phyloP scores from a whole-genome alignment of 108 stramenopile genomes.

The Skeletonema menzelii region DNA sequence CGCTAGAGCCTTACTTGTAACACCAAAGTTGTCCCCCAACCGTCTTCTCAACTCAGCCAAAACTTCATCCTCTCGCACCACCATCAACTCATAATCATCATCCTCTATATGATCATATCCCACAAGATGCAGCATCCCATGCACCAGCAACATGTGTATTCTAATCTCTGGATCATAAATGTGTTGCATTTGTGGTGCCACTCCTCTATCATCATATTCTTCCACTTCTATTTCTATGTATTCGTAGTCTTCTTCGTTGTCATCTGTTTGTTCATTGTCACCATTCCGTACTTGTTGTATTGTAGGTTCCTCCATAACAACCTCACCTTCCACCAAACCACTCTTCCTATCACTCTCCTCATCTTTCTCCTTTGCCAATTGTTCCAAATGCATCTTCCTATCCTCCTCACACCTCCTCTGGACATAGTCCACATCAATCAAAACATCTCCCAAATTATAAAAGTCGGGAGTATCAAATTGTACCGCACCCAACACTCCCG shows the following conservation, averaged over 20 bases:
- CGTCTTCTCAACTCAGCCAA: constrained; percentile 54
- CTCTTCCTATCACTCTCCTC: constrained; percentile 16
- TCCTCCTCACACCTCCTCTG: constrained; percentile 66
- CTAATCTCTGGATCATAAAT: constrained; percentile 79
- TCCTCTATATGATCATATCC: constrained; percentile 95
- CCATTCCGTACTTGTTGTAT: background rate
- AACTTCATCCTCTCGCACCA: constrained; percentile 80
- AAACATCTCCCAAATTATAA: constrained; percentile 90
- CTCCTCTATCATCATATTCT: constrained; percentile 86
- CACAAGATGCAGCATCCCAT: constrained; percentile 94
- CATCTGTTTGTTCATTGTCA: constrained; percentile 12
- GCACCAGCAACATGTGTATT: constrained; percentile 90
- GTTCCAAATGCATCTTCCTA: constrained; percentile 16
- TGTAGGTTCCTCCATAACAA: constrained; percentile 17
- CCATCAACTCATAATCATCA: constrained; percentile 93
- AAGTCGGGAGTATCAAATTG: constrained; percentile 74
- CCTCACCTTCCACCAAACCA: constrained; percentile 43
- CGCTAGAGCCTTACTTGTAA: background rate
- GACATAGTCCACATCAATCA: constrained; percentile 90
- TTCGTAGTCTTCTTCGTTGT: constrained; percentile 41
- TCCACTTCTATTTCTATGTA: constrained; percentile 47
- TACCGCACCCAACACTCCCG: constrained; percentile 67
- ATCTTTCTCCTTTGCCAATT: background rate
- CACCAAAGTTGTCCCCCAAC: constrained; percentile 40
- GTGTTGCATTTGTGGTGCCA: constrained; percentile 84